phyloP scores from a whole-genome alignment of 257 asterid genomes.

The Apocynum venetum region DNA sequence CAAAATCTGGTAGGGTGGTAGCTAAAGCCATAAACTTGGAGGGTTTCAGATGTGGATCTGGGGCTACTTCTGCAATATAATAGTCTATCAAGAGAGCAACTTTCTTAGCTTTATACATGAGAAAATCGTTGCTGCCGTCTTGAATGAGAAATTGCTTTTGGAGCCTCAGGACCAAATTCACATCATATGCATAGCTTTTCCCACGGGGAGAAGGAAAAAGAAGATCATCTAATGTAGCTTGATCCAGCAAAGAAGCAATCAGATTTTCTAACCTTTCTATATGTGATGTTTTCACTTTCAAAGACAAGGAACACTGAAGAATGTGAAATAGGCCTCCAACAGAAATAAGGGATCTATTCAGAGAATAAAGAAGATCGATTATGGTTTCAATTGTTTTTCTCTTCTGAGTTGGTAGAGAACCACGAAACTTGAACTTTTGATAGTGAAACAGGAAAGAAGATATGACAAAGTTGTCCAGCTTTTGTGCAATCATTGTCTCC shows the following conservation, averaged over 20 bases:
- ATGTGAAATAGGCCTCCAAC: constrained; percentile 34
- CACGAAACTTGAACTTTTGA: constrained; percentile 26
- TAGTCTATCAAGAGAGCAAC: constrained; percentile 46
- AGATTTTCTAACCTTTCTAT: constrained; percentile 36
- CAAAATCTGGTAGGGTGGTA: constrained; percentile 37
- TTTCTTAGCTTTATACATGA: constrained; percentile 33
- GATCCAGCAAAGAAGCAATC: constrained; percentile 48
- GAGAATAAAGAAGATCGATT: constrained; percentile 28
- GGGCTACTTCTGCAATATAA: constrained; percentile 58
- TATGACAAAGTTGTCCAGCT: constrained; percentile 31
- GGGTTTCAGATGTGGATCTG: constrained; percentile 49
- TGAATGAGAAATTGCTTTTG: constrained; percentile 29
- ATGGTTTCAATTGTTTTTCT: constrained; percentile 26
- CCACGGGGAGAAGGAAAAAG: constrained; percentile 34
- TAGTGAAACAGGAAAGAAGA: constrained; percentile 43
- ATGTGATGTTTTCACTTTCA: constrained; percentile 21
- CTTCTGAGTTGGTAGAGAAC: constrained; percentile 19
- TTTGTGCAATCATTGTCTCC: constrained; percentile 31
- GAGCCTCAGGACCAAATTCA: constrained; percentile 38
- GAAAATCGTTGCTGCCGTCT: not conserved
- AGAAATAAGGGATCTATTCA: constrained; percentile 34
- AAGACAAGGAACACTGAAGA: constrained; percentile 29
- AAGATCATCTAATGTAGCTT: constrained; percentile 58
- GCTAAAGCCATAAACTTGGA: constrained; percentile 42
- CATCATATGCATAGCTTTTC: constrained; percentile 38